Evolutionary conservation across 202 grass and related monocot genomes (phyloP), one percentile per base, ranked within the genome.

Genomic region (Tripidium arundinaceum): DNA sequence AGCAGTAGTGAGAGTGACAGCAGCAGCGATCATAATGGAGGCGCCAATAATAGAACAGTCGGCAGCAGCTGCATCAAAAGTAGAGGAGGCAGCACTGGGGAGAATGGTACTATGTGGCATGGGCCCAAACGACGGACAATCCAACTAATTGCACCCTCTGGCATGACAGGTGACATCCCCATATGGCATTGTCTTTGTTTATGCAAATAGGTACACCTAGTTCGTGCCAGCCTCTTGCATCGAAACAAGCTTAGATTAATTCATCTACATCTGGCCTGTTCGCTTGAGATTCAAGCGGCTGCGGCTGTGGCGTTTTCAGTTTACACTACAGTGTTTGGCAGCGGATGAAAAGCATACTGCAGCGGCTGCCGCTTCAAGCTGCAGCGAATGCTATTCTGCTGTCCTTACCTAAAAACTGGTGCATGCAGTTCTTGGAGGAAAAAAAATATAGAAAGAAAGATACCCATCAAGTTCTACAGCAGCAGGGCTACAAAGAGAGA

Each of bases 41-140:
- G 57, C 27, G 18, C 25, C 52, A 65, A 85, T 76, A 84, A 77
- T 71, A 68, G 27, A 67, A 77, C 73, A 68, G 72, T 36, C 28
- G 50, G 65, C 63, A 62, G 77, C 64, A 33, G 70, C 27, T 15
- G 6, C 47, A 75, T 73, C 46, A 43, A 43, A 58, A 68, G 71
- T 61, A 74, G 26, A 75, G 38, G 49, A 73, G 24, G 27, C 37
- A 37, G 62, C 79, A 65, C 6, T 39, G 27, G 63, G 76, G 13
- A 61, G n/a, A 75, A 75, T 75, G 50, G 72, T 49, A 79, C 63
- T 67, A 77, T 28, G 34, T 15, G 22, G 57, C 50, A 72, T 72
- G 72, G 66, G 24, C 60, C 66, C 66, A 77, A 81, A 58, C 78
- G 77, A 49, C 73, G 27, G 47, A 72, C 18, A 82, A 34, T 54